A percentile compares a stretch with the other conserved stretches of the same genome.
Evolutionary conservation across 805 yeast genomes (phyloP).

Genomic region (Maudiozyma saulgeensis): DNA sequence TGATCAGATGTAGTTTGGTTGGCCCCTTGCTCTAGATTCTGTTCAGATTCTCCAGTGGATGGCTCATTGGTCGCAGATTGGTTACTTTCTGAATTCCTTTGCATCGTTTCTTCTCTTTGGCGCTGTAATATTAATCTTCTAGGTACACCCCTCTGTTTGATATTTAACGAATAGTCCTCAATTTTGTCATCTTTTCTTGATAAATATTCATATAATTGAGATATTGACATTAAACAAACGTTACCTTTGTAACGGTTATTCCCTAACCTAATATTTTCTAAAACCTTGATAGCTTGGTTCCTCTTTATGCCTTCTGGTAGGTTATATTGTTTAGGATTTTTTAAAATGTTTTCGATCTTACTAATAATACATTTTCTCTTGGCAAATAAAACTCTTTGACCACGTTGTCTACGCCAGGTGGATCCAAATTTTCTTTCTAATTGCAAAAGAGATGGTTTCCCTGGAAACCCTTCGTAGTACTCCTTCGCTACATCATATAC

Average conservation of each 20-base stretch:
- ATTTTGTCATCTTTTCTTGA: slow-evolving; percentile 18
- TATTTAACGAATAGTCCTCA: slow-evolving; percentile 16
- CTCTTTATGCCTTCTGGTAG: slow-evolving; percentile 12
- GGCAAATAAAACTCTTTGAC: slow-evolving; percentile 23
- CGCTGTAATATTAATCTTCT: slow-evolving; percentile 10
- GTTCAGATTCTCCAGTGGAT: too few species aligned
- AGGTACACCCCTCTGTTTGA: slow-evolving; percentile 13
- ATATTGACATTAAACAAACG: slow-evolving; percentile 14
- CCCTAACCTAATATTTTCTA: slow-evolving; percentile 25
- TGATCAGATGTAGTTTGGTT: too few species aligned
- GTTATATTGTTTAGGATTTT: slow-evolving; percentile 15
- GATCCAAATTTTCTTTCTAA: slow-evolving; percentile 24
- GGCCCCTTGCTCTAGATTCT: too few species aligned
- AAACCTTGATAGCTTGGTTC: slow-evolving; percentile 17
- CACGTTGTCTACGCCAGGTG: slow-evolving; percentile 21
- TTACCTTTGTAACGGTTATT: slow-evolving; percentile 19
- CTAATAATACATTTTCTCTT: slow-evolving; percentile 23
- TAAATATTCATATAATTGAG: slow-evolving; percentile 22
- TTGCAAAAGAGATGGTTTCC: slow-evolving; percentile 20
- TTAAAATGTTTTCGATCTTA: slow-evolving; percentile 14
- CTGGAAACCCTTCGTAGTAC: slow-evolving; percentile 23
- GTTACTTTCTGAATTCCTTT: background rate
- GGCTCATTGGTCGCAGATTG: too few species aligned
- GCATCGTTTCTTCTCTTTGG: slow-evolving; percentile 5
- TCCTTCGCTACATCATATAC: slow-evolving; percentile 23